Evolutionary conservation across 345 rosid species (phyloP).

Genomic region (Schrenkiella parvula): DNA sequence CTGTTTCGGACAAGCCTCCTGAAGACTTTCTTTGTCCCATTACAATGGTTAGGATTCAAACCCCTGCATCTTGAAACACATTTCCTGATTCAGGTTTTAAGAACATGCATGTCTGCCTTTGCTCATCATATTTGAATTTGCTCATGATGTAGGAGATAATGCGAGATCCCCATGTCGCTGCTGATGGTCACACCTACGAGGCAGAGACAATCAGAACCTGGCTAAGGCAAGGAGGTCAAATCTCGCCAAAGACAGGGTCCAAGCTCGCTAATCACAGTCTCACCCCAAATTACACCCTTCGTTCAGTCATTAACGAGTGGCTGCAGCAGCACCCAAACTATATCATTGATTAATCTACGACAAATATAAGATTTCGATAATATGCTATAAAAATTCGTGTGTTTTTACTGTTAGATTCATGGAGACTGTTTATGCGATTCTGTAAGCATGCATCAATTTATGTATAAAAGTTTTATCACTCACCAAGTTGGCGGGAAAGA

Average conservation of each 20-base stretch:
- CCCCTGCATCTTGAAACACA: neutral
- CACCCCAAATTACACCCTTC: constrained; percentile 54
- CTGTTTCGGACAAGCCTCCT: constrained; percentile 22
- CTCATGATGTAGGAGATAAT: constrained; percentile 53
- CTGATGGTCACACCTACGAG: constrained; percentile 76
- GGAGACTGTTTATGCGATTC: neutral
- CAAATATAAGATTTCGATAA: neutral
- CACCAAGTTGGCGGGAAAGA: neutral
- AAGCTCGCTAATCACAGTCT: constrained; percentile 39
- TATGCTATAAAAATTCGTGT: neutral
- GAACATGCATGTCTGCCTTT: neutral
- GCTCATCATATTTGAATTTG: neutral
- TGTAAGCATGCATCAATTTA: neutral
- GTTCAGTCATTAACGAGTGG: constrained; percentile 63
- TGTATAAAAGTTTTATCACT: neutral
- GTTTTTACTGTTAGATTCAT: neutral
- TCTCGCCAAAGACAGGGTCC: constrained; percentile 55
- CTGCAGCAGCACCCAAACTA: constrained; percentile 22
- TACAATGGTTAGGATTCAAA: constrained; percentile 18
- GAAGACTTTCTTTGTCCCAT: constrained; percentile 27
- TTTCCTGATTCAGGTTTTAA: neutral
- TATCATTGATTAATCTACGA: neutral
- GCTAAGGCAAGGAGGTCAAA: constrained; percentile 42
- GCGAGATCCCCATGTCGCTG: constrained; percentile 68
- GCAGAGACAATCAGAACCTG: constrained; percentile 44